These are phyloP conservation scores for Brassica balearica DNA, from an alignment of 441 rosid genomes.

Conservation along the genomic window DNA sequence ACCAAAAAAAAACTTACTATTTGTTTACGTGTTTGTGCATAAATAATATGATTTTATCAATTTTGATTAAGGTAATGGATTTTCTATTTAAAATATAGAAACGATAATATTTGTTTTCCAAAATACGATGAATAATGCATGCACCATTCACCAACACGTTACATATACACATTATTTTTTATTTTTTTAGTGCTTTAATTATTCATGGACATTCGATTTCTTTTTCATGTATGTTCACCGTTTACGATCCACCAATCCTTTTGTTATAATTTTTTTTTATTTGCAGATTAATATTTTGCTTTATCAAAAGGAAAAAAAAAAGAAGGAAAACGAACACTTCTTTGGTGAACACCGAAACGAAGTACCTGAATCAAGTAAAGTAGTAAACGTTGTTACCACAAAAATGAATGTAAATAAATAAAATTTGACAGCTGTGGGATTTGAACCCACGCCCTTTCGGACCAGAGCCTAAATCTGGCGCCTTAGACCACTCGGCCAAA, in stretches of 20 bases:
- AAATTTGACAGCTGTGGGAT: constrained; percentile 83
- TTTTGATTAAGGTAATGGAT: background rate
- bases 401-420: background rate
- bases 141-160: background rate
- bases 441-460: constrained; percentile 99
- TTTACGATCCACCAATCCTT: background rate
- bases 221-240: background rate
- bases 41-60: background rate
- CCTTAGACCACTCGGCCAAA: constrained; percentile 99
- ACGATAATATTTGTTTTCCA: background rate
- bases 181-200: no score
- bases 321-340: background rate
- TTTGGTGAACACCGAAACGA: background rate
- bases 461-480: constrained; percentile 99
- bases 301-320: no score
- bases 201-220: background rate
- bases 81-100: background rate
- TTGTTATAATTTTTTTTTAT: background rate
- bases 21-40: background rate
- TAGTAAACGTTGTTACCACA: background rate
- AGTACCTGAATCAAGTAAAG: background rate
- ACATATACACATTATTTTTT: background rate
- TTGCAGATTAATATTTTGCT: background rate
- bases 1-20: background rate
- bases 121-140: background rate